Percentiles rank a stretch among this genome's conserved stretches.
These are phyloP conservation scores for Breynia disticha DNA, from an alignment of 441 rosid species.

Conservation along the genomic window DNA sequence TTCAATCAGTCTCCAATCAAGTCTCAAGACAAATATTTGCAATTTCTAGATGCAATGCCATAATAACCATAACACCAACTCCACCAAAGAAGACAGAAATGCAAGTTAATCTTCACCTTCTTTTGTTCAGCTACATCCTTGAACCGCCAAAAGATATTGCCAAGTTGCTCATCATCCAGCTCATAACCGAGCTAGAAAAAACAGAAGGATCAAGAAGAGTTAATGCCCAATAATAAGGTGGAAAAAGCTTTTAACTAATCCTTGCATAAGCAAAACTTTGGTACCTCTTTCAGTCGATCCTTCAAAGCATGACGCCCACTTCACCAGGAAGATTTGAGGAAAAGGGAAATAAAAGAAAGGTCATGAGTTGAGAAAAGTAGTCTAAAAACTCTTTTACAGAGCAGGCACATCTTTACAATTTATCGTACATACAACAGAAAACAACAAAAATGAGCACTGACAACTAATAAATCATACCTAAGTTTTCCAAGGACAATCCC, in stretches of 20 bases:
- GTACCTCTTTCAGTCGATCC: conserved; percentile 72
- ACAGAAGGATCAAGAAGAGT: conserved; percentile 8
- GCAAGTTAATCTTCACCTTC: conserved; percentile 40
- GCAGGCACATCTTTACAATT: no score
- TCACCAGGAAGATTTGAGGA: conserved; percentile 15
- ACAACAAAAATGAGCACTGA: neutral
- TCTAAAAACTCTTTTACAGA: neutral
- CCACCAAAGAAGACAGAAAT: neutral
- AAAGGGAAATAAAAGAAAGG: neutral
- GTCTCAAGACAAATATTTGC: no score
- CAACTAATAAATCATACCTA: conserved; percentile 34
- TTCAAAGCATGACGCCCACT: conserved; percentile 93
- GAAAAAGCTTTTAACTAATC: conserved; percentile 4
- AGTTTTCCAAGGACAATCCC: conserved; percentile 97
- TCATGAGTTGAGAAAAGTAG: conserved; percentile 3
- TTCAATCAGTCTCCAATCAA: no score
- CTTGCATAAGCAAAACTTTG: conserved; percentile 1
- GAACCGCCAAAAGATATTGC: conserved; percentile 68
- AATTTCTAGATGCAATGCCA: no score
- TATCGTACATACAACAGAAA: neutral
- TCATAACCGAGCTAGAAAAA: conserved; percentile 73
- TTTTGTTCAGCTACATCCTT: conserved; percentile 83
- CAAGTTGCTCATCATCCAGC: conserved; percentile 65
- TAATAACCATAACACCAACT: no score
- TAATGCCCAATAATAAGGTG: conserved; percentile 9